These are phyloP conservation scores for Pachyrhizus erosus DNA, from an alignment of 306 rosid genomes.

Conservation along the genomic window DNA sequence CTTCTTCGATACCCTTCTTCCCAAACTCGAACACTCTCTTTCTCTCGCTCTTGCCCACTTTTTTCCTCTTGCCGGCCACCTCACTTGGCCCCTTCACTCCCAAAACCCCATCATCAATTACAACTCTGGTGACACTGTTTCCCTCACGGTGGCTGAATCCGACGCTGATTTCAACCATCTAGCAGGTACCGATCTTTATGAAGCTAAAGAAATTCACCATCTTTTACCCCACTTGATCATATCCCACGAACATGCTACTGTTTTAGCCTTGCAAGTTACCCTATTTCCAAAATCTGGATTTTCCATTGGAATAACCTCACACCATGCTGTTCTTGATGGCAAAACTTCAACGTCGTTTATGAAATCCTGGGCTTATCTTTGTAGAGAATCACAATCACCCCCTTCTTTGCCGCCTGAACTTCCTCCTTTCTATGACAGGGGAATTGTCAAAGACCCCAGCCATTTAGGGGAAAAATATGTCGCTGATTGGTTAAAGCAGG, in stretches of 20 bases:
- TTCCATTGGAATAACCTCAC: constrained; percentile 50
- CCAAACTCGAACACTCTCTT: constrained; percentile 50
- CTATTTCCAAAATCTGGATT: constrained; percentile 56
- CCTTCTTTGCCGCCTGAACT: constrained; percentile 20
- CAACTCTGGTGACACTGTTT: constrained; percentile 23
- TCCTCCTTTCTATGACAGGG: constrained; percentile 53
- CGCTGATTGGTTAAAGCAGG: constrained; percentile 47
- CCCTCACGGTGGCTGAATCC: constrained; percentile 53
- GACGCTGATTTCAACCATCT: constrained; percentile 46
- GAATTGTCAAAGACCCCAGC: constrained; percentile 43
- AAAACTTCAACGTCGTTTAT: constrained; percentile 48
- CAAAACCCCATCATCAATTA: constrained; percentile 34
- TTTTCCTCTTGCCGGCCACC: constrained; percentile 46
- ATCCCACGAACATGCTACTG: constrained; percentile 39
- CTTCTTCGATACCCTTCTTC: constrained; percentile 41
- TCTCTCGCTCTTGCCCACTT: constrained; percentile 35
- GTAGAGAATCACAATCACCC: constrained; percentile 23
- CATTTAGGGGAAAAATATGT: constrained; percentile 17
- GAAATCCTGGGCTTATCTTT: constrained; percentile 66
- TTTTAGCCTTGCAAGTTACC: constrained; percentile 50
- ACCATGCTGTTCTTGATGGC: constrained; percentile 58
- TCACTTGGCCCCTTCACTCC: constrained; percentile 49
- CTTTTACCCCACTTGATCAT: constrained; percentile 45
- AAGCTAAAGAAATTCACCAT: constrained; percentile 40
- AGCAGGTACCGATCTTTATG: background rate